phyloP scores from a whole-genome alignment of 805 yeast species.

The Nakazawaea anatomiae region DNA sequence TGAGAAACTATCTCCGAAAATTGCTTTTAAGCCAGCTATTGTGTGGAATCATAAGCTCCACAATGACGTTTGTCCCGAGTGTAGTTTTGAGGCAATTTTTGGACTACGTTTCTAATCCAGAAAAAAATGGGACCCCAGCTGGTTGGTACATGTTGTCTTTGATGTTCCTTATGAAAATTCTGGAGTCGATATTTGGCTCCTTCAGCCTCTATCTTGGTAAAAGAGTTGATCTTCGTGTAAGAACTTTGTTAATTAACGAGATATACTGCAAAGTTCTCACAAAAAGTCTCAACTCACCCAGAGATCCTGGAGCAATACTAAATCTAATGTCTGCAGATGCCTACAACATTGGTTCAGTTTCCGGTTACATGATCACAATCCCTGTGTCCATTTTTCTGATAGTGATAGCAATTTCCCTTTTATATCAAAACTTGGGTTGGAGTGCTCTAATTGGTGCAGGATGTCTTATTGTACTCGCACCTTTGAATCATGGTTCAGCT shows the following conservation, averaged over 20 bases:
- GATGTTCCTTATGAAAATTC: constrained; percentile 59
- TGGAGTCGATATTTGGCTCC: constrained; percentile 62
- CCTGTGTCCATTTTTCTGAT: constrained; percentile 14
- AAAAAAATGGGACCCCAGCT: constrained; percentile 48
- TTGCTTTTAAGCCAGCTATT: constrained; percentile 60
- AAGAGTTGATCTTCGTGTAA: constrained; percentile 86
- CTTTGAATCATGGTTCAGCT: constrained; percentile 34
- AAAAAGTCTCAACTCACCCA: constrained; percentile 27
- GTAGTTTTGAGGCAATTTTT: constrained; percentile 68
- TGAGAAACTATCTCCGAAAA: constrained; percentile 56
- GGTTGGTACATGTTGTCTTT: constrained; percentile 85
- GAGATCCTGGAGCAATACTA: not conserved
- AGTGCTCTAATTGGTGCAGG: constrained; percentile 37
- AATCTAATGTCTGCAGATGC: constrained; percentile 9
- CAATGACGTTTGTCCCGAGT: constrained; percentile 72
- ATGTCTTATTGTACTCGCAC: constrained; percentile 31
- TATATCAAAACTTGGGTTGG: constrained; percentile 39
- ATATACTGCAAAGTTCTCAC: constrained; percentile 89
- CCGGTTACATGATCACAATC: constrained; percentile 13
- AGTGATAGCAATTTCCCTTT: constrained; percentile 28
- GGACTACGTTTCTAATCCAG: constrained; percentile 76
- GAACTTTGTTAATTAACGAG: constrained; percentile 84
- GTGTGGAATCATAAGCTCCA: constrained; percentile 66
- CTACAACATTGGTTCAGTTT: constrained; percentile 2
- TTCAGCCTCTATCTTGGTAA: constrained; percentile 86